Base-by-base conservation (phyloP, 2,329 filamentous ascomycete species). In the Aphanoascus verrucosus region DNA sequence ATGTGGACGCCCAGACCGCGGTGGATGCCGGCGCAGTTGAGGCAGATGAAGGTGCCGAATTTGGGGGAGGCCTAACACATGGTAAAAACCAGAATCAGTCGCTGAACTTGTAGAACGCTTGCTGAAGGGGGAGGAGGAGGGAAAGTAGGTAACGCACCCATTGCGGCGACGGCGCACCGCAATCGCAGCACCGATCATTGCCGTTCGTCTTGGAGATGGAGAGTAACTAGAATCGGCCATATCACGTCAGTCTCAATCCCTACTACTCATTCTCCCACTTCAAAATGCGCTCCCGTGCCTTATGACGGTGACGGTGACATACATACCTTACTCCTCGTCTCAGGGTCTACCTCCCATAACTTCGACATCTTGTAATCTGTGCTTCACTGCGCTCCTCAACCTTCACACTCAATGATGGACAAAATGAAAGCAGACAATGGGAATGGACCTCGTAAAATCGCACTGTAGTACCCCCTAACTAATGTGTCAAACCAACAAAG, bases 331-430 rank as follows among this genome's bases (percentile, higher is more conserved):
- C 86, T 88, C 73, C 88, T 83, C 57, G 91, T 97, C 77, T 97
- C 91, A 47, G 93, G 93, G 72, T 98, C 93, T 61, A 98, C 89
- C 75, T 98, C 93, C 93, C 93, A 98, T 86, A 95, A 91, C 73
- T 90, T 91, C 66, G 81, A 72, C 69, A 70, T 71, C 14, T 14
- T 41, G 50, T 31, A 19, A 9, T 19, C 14, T 9, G 17, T 31
- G n/a, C n/a, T n/a, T n/a, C n/a, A n/a, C n/a, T n/a, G n/a, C n/a
- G n/a, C n/a, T n/a, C n/a, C n/a, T n/a, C n/a, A n/a, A n/a, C n/a
- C n/a, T n/a, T n/a, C n/a, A n/a, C n/a, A n/a, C n/a, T n/a, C n/a
- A n/a, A n/a, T n/a, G n/a, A n/a, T n/a, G 32, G n/a, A 41, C n/a
- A n/a, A 41, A 28, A 28, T n/a, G n/a, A n/a, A n/a, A n/a, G n/a